Base-by-base conservation (phyloP, 331 rosid genomes). In the Pyracantha coccinea region DNA sequence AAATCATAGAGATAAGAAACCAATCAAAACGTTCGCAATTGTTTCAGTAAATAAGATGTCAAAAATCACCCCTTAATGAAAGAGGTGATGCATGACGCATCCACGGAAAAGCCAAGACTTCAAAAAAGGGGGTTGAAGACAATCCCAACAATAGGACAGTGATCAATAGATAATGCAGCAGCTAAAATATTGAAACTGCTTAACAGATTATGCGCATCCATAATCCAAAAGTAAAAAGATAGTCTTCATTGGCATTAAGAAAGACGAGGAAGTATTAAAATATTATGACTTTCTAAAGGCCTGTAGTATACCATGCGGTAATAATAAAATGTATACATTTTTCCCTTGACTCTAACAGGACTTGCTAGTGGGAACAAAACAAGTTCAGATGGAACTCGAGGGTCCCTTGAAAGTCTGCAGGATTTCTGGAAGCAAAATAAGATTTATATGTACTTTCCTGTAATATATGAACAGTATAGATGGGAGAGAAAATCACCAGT, bases 401-500 rank as follows among this genome's bases (percentile, higher is more conserved):
- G 27, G 16, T 58, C 27, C 64, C 14, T 12, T 58, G 64, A 54
- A 54, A 20, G 8, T 54, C 15, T 54, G 25, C 6, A 8, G 60
- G 60, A 58, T 25, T 23, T 58, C 29, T 23, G 64, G 64, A 27
- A 61, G 66, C n/a, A 61, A 25, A 11, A 15, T 6, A 61, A 61
- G 33, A 24, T 6, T 61, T 61, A 12, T 15, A 61, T 61, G 33
- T 24, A 27, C 38, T 61, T 61, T 14, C 15, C 7, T 53, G 31
- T 53, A 50, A 55, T 53, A 69, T 38, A 74, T 74, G 68, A 52
- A 27, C 45, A 58, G 33, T 20, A 60, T 9, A 59, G 47, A 70
- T 25, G 69, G 58, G 72, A 53, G 62, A 76, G 76, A 80, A 20
- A 77, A 82, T 77, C 80, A 89, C 98, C 98, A 63, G 81, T 77